Evolutionary conservation across 2,329 filamentous ascomycete species (phyloP).

Genomic region (Neofusicoccum laricinum): DNA sequence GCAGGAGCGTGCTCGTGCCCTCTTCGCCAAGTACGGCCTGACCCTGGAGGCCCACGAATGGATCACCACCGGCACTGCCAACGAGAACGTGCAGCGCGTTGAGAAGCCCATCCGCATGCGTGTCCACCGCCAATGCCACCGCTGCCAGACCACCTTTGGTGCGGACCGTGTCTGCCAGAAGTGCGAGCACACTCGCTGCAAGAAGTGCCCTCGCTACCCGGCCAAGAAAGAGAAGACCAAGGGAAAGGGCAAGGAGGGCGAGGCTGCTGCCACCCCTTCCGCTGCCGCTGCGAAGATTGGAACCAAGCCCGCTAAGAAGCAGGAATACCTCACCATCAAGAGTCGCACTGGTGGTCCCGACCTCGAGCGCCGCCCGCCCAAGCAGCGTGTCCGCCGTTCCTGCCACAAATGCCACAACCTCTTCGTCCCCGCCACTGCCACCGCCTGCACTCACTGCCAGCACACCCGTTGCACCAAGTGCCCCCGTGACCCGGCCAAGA

Average conservation of each 20-base stretch:
- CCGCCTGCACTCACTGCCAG: slow-evolving; percentile 65
- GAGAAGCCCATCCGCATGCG: slow-evolving; percentile 77
- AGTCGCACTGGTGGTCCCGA: slow-evolving; percentile 67
- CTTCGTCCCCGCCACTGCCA: slow-evolving; percentile 52
- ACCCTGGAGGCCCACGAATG: slow-evolving; percentile 39
- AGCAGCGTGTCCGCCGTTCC: slow-evolving; percentile 69
- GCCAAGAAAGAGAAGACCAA: slow-evolving; percentile 53
- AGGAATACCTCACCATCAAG: slow-evolving; percentile 59
- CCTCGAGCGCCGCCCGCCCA: slow-evolving; percentile 66
- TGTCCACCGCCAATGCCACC: slow-evolving; percentile 76
- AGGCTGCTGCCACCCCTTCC: slow-evolving; percentile 18
- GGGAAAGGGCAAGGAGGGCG: slow-evolving; percentile 30
- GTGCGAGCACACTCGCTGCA: slow-evolving; percentile 79
- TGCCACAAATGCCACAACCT: slow-evolving; percentile 71
- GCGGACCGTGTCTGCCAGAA: slow-evolving; percentile 68
- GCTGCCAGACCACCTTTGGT: slow-evolving; percentile 73
- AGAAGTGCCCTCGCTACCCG: slow-evolving; percentile 73
- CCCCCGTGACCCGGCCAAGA: slow-evolving; percentile 72
- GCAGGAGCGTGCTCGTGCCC: slow-evolving; percentile 37
- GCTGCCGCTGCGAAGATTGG: slow-evolving; percentile 9
- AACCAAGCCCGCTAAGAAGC: slow-evolving; percentile 24
- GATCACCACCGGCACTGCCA: slow-evolving; percentile 26
- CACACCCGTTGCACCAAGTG: slow-evolving; percentile 78
- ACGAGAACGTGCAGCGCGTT: slow-evolving; percentile 50
- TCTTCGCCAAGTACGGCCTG: slow-evolving; percentile 44